Base-by-base conservation (phyloP, 768 basidiomycete species). In the Russula abietina region DNA sequence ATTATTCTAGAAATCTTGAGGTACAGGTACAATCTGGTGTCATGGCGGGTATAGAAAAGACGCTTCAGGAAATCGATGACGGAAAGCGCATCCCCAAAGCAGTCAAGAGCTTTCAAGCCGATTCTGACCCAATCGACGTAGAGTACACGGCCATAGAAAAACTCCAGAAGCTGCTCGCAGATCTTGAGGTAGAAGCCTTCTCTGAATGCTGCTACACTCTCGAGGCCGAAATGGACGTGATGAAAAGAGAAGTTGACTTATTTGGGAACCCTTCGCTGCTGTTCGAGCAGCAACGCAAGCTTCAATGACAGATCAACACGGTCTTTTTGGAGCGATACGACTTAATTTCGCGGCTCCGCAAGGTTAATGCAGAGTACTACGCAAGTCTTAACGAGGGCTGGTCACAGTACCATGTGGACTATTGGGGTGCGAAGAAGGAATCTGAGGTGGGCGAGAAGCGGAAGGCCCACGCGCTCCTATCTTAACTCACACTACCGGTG, bases 321-420 rank as follows among this genome's bases (percentile, higher is more conserved):
- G 12, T 36, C 3, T 36, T 36, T 12, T 36, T 12, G 12, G 80
- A 84, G 71, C 94, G 93, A 73, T 88, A 91, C 59, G 88, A 90
- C 60, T 85, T 86, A 2, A 75, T 79, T 26, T 78, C 83, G 67
- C 80, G 74, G 45, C 93, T 82, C 81, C 84, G 91, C 57, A 92
- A 94, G 16, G 85, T 85, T 17, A 89, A 87, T 70, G 93, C 98
- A 75, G 80, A 77, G 63, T 90, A 86, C 77, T 91, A 85, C 81
- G 71, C 77, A 53, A 96, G 96, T 75, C 75, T 96, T 54, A 87
- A 89, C 67, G 94, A 98, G 70, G 96, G 97, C 67, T 83, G 87
- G 66, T 87, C 2, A 2, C 28, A 30, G 28, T n/a, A n/a, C n/a
- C 82, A 89, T 65, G 89, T 85, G 26, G 96, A 93, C 75, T 83